A percentile compares a stretch with the other conserved stretches of the same genome.
These are phyloP conservation scores for Caryocar brasiliense DNA, from an alignment of 441 rosid genomes.

Conservation along the genomic window DNA sequence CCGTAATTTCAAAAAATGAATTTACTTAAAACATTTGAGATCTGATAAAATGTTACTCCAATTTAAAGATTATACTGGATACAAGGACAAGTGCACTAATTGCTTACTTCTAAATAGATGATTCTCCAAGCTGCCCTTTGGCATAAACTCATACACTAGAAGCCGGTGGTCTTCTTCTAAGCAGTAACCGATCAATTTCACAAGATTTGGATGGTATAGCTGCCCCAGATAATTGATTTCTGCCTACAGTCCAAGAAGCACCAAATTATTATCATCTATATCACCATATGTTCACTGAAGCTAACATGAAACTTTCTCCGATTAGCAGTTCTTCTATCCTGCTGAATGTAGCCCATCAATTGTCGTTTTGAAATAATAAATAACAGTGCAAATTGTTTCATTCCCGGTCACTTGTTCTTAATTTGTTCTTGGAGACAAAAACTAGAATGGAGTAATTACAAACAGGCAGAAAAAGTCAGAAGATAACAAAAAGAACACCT, in stretches of 20 bases:
- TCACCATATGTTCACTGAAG: background rate
- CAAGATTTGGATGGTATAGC: slow-evolving; percentile 74
- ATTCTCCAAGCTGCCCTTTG: slow-evolving; percentile 81
- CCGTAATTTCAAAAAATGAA: background rate
- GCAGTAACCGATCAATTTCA: slow-evolving; percentile 69
- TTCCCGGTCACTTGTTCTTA: no score
- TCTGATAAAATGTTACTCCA: background rate
- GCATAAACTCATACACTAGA: slow-evolving; percentile 84
- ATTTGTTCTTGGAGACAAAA: no score
- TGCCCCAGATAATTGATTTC: slow-evolving; percentile 85
- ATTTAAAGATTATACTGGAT: background rate
- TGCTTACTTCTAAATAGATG: slow-evolving; percentile 74
- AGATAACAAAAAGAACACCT: slow-evolving; percentile 8
- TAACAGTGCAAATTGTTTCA: background rate
- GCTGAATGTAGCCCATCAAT: background rate
- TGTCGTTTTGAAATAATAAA: background rate
- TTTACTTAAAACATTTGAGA: background rate
- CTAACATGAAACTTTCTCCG: background rate
- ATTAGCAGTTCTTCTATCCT: no score
- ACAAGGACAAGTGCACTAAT: background rate
- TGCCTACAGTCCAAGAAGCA: slow-evolving; percentile 30
- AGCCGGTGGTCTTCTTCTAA: slow-evolving; percentile 79
- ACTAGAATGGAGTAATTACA: no score
- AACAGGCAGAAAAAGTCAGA: no score
- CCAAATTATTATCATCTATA: background rate